Evolutionary conservation across 2,329 filamentous ascomycete genomes (phyloP).

Genomic region (Fusarium paranaense): DNA sequence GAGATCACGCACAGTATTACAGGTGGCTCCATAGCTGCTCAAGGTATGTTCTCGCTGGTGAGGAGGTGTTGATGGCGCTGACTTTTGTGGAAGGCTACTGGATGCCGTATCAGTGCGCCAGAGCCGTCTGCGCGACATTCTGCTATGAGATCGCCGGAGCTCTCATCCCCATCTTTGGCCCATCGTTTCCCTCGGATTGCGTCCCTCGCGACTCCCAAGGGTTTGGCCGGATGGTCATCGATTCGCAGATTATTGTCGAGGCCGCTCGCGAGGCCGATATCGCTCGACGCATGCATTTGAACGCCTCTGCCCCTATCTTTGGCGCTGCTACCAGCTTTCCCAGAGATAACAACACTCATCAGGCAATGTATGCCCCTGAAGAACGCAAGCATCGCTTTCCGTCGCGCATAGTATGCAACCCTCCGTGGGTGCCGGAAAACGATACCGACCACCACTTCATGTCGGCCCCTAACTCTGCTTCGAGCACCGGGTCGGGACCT

Average conservation of each 20-base stretch:
- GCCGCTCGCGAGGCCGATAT: conserved; percentile 62
- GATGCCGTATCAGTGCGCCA: conserved; percentile 91
- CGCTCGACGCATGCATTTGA: conserved; percentile 35
- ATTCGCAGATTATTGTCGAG: conserved; percentile 63
- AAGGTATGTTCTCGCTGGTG: conserved; percentile 69
- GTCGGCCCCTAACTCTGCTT: conserved; percentile 44
- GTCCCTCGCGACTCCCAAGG: conserved; percentile 70
- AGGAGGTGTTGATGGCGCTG: conserved; percentile 7
- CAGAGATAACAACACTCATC: conserved; percentile 25
- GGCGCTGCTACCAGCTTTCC: conserved; percentile 35
- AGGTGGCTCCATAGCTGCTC: conserved; percentile 87
- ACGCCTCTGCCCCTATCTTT: conserved; percentile 10
- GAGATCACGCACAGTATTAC: conserved; percentile 97
- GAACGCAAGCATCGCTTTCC: conserved; percentile 29
- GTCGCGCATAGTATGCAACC: conserved; percentile 41
- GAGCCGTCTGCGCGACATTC: conserved; percentile 88
- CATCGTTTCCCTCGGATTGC: conserved; percentile 81
- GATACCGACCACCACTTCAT: conserved; percentile 33
- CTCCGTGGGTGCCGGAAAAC: conserved; percentile 33
- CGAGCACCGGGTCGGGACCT: conserved; percentile 44
- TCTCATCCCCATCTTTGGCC: conserved; percentile 90
- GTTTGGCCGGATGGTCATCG: conserved; percentile 76
- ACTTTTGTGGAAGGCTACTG: conserved; percentile 79
- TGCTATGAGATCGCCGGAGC: conserved; percentile 87
- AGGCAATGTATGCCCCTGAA: conserved; percentile 24